A percentile compares a stretch with the other conserved stretches of the same genome.
These are phyloP conservation scores for Colletotrichum graminicola DNA, from an alignment of 2,329 filamentous ascomycete genomes.

Conservation along the genomic window DNA sequence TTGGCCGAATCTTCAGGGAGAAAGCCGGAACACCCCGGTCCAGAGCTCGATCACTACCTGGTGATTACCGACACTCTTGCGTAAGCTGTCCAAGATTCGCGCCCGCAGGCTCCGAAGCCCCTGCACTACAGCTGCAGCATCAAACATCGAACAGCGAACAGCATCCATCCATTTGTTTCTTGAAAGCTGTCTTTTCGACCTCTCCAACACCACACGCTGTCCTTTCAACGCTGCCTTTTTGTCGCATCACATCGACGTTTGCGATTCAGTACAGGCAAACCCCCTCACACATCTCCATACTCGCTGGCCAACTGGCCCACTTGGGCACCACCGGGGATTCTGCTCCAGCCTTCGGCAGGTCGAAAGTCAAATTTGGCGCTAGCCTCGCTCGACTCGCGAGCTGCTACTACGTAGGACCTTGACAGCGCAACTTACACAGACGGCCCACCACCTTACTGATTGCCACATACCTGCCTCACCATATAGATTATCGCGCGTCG, in stretches of 20 bases:
- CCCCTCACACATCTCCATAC: not conserved
- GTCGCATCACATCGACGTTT: not conserved
- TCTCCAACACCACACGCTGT: not conserved
- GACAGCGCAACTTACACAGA: too few relatives aligned
- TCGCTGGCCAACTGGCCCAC: not conserved
- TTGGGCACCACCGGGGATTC: slow-evolving; percentile 15
- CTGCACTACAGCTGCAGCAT: slow-evolving; percentile 5
- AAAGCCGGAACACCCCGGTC: slow-evolving; percentile 1
- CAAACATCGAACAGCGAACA: not conserved
- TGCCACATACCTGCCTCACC: not conserved
- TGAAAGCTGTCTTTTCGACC: slow-evolving; percentile 19
- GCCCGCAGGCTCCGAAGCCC: slow-evolving; percentile 28
- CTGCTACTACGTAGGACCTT: too few relatives aligned
- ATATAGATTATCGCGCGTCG: not conserved
- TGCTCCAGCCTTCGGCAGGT: slow-evolving; percentile 29
- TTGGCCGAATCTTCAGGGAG: not conserved
- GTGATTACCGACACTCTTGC: slow-evolving; percentile 5
- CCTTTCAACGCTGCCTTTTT: not conserved
- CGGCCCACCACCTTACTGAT: too few relatives aligned
- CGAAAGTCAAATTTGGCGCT: slow-evolving; percentile 30
- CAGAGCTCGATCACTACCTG: not conserved
- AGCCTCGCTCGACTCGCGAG: slow-evolving; percentile 2
- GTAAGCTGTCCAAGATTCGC: slow-evolving; percentile 1
- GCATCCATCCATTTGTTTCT: slow-evolving; percentile 1
- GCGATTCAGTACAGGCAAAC: slow-evolving; percentile 7